Base-by-base conservation (phyloP, 805 yeast species). In the Pichia ethanolica region DNA sequence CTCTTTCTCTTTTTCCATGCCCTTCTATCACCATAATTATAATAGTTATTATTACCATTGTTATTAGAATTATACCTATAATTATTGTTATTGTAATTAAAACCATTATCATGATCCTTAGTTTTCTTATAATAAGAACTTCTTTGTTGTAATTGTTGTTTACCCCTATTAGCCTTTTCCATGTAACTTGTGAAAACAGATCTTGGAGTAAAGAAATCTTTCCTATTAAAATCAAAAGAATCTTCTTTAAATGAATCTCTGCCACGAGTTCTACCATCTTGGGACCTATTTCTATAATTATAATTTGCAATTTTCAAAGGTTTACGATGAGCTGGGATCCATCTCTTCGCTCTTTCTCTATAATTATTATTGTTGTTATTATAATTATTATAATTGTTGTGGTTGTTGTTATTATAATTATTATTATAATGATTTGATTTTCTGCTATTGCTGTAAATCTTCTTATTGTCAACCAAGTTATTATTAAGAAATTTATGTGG, bases 131-230 rank as follows among this genome's bases (percentile, higher is more conserved):
- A 50, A 44, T 53, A 50, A 12, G 44, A 35, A 36, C 54, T 47
- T 27, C 45, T 51, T 5, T 41, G 52, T 48, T 53, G 48, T 27
- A 51, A 12, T 20, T 54, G 53, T 35, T 47, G 50, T 33, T 50
- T 52, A 20, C 52, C 49, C 28, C 47, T 71, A 63, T 69, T 75
- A 67, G 66, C 82, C 54, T 82, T 81, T 54, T 80, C 88, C 84
- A 84, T 77, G 62, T 82, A 84, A 55, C 81, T 83, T 50, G 77
- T 79, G 58, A 81, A 77, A 6, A 81, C 83, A 28, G 89, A 79
- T 48, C 84, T 85, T 3, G 93, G 93, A 4, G 93, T 86, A 62
- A 84, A 86, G 56, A 75, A 82, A 60, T 86, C 91, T 57, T 81
- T 83, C 46, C 91, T 73, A 56, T 79, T 79, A 58, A 77, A 82